phyloP scores from a whole-genome alignment of 352 stramenopile species.

The Pythium brassicae region DNA sequence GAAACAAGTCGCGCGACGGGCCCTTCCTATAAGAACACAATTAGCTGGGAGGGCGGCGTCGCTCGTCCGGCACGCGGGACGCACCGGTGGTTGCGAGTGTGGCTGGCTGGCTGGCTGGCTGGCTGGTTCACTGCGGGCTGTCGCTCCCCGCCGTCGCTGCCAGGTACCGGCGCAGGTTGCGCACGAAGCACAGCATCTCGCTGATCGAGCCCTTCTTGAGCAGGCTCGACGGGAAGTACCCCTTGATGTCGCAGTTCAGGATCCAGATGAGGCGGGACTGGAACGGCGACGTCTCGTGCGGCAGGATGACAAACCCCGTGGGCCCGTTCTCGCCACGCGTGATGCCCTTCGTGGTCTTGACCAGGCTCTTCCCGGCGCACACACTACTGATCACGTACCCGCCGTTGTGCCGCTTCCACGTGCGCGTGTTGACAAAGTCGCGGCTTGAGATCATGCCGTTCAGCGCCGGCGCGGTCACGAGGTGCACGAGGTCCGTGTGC shows the following conservation, averaged over 20 bases:
- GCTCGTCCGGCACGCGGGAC: too few species aligned
- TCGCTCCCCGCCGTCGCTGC: slow-evolving; percentile 37
- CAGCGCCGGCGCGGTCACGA: slow-evolving; percentile 62
- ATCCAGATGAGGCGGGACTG: slow-evolving; percentile 81
- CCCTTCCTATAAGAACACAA: not conserved
- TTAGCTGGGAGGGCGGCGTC: not conserved
- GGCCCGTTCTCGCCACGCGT: slow-evolving; percentile 76
- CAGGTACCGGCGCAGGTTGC: slow-evolving; percentile 73
- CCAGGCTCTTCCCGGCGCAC: slow-evolving; percentile 62
- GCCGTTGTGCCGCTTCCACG: slow-evolving; percentile 67
- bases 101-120: not conserved
- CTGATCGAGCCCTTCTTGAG: slow-evolving; percentile 80
- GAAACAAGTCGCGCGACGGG: not conserved
- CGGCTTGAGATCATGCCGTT: slow-evolving; percentile 74
- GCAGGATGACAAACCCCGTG: slow-evolving; percentile 71
- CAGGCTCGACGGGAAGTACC: slow-evolving; percentile 72
- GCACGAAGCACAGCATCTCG: slow-evolving; percentile 74
- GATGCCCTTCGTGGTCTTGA: slow-evolving; percentile 66
- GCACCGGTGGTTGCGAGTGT: not conserved
- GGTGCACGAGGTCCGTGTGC: slow-evolving; percentile 64
- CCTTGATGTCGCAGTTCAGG: slow-evolving; percentile 84
- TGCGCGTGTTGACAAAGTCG: slow-evolving; percentile 78
- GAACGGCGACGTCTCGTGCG: slow-evolving; percentile 67
- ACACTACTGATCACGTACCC: slow-evolving; percentile 66
- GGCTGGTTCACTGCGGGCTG: slow-evolving; percentile 16